Evolutionary conservation across 2,329 filamentous ascomycete genomes (phyloP), one percentile per base, ranked within the genome.

Genomic region (Nothopassalora personata): DNA sequence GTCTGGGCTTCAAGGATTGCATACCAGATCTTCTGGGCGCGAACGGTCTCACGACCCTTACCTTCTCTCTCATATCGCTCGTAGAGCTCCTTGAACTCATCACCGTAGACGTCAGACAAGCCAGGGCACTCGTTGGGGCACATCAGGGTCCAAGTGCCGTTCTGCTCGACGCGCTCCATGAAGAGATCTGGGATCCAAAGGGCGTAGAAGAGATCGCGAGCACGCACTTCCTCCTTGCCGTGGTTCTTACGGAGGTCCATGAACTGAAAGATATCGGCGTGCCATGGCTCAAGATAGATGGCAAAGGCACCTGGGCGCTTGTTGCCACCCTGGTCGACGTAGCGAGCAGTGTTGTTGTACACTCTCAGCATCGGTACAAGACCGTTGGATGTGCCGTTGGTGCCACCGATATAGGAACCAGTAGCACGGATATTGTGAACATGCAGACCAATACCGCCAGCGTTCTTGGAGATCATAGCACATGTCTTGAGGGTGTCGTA

Each of bases 401-500:
- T 99, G 71, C 94, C 94, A 62, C 89, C 90, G 76, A 99, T 99
- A 79, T 99, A 99, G 30, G 94, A 96, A 63, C 94, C 93, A 56
- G 94, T 99, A 63, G 94, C 90, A 76, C 94, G 91, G 71, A 99
- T 99, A 71, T 92, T 88, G 80, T 99, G 94, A 54, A 93, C 87
- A 72, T 99, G 97, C 65, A 99, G 83, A 70, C 94, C 94, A 74
- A 99, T 97, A 75, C 94, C 94, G 75, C 94, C 94, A 68, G 94
- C 94, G 79, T 94, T 97, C 85, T 99, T 99, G 73, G 94, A 99
- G 77, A 99, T 99, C 91, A 99, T 93, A 67, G 94, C 94, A 78
- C 94, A 99, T 1, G 91, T 97, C 86, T 99, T 99, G 69, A 99
- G 84, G 18, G 94, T 99, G 74, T 99, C 94, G 72, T 99, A 99